Conservation (phyloP, 352 stramenopile species). For the Aphanomyces astaci region DNA sequence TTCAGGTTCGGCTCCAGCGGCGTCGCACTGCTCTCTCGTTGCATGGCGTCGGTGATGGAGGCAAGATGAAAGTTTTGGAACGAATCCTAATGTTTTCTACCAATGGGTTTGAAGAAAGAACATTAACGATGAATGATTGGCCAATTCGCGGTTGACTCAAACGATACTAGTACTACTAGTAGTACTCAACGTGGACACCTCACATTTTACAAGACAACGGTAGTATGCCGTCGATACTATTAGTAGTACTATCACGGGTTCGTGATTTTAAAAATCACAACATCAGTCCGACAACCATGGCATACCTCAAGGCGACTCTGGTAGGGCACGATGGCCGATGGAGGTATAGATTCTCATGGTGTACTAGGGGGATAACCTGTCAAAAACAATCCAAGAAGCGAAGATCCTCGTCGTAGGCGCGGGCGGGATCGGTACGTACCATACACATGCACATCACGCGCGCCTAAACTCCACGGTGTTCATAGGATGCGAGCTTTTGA, state of each 20-base stretch:
- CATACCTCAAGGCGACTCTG: slow-evolving; percentile 7
- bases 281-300: not conserved
- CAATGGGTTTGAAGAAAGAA: not conserved
- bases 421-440: slow-evolving; percentile 97
- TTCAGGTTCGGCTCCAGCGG: slow-evolving; percentile 44
- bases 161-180: not conserved
- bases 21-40: slow-evolving; percentile 5
- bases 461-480: no score
- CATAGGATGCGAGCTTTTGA: slow-evolving; percentile 98
- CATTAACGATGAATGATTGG: not conserved
- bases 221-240: not conserved
- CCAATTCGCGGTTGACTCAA: not conserved
- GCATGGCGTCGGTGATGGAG: not conserved
- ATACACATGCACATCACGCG: no score
- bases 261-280: no score
- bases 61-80: no score
- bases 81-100: no score
- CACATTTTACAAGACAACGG: not conserved
- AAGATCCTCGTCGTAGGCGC: slow-evolving; percentile 96
- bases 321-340: not conserved
- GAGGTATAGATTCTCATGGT: not conserved
- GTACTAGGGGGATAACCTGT: slow-evolving; percentile 46
- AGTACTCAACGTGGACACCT: not conserved
- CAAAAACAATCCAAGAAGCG: slow-evolving; percentile 57
- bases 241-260: not conserved